Evolutionary conservation across 495 filamentous ascomycete species (phyloP), one percentile per base, ranked within the genome.

Genomic region (Melanomma pulvis-pyrius): DNA sequence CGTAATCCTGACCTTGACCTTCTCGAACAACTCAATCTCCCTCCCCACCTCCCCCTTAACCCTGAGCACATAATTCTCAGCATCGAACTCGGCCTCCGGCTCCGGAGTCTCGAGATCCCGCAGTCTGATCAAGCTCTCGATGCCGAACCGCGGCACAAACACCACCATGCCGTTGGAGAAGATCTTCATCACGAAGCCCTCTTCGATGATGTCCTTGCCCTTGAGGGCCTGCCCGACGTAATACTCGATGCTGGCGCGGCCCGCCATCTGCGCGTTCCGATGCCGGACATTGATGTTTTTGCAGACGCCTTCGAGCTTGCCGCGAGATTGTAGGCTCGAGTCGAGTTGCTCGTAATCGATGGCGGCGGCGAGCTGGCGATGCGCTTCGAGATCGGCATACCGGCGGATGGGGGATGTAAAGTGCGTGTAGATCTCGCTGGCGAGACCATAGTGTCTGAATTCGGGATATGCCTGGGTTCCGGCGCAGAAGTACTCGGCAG

Each of bases 241-340:
- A 77, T 97, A 98, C 69, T 96, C 92, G 63, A 98, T 90, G 69
- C 88, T 92, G 32, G 96, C 92, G 53, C 94, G 86, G 19, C 92
- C 96, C 2, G 96, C 96, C 74, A 94, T 86, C 77, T 98, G 94
- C 22, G 96, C 94, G 74, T 98, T 98, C 61, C 94, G 89, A 74
- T 98, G 96, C 1, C 96, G 89, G 24, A 92, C 87, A 76, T 98
- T 98, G 84, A 98, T 96, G 79, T 98, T 98, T 76, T 90, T 92
- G 85, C 94, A 97, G 12, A 98, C 90, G 41, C 85, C 90, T 74
- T 97, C 94, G 30, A 98, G 88, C 61, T 91, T 90, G 63, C 86
- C 84, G 36, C 90, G 89, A 75, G 85, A 89, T 66, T 87, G 86
- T 59, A 93, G 82, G 50, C 86, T 84, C n/a, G 90, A 82, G 73